Base-by-base conservation (phyloP, 176 grass and related monocot genomes). In the Oryza longistaminata region DNA sequence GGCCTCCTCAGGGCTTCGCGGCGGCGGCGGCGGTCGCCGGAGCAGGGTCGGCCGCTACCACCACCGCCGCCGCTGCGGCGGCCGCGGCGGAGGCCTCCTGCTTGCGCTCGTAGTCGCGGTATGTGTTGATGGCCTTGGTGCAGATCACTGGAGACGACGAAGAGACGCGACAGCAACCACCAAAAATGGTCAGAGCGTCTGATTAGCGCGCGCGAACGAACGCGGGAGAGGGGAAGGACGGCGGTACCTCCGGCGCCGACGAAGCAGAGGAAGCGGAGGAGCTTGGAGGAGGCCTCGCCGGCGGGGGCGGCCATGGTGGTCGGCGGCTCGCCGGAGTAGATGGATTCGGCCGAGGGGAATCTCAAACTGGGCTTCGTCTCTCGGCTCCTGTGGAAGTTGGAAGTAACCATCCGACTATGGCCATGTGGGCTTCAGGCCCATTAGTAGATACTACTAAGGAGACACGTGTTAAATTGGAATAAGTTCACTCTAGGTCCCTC, bases 51-150 rank as follows among this genome's bases (percentile, higher is more conserved):
- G 75, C 37, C 4, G 16, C 74, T 16, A 50, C 75, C 3, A 75
- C 55, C 53, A 81, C 77, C 48, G 86, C 24, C 29, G 75, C 19
- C 3, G 79, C 82, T 13, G 67, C 83, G 22, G 76, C 74, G 2
- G 74, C 66, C 25, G 68, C 43, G 5, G 83, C 69, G 2, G 84
- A 75, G 26, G 72, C 80, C 79, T 90, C 94, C 85, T 91, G 87
- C 78, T 91, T 89, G 81, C 86, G 88, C 71, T 96, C 91, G 88
- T 96, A 88, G 4, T 92, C 91, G 10, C 87, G 82, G 39, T 92
- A 99, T 64, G 85, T 87, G 81, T 94, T 99, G 86, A 99, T 99
- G 71, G 88, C 96, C 85, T 94, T 96, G 58, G 93, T 99, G 81
- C 88, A 99, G 73, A 99, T 88, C 55, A 96, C 96, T 96, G 84